These are phyloP conservation scores for Neophaeococcomyces aloes DNA, from an alignment of 2,329 filamentous ascomycete genomes.

Conservation along the genomic window DNA sequence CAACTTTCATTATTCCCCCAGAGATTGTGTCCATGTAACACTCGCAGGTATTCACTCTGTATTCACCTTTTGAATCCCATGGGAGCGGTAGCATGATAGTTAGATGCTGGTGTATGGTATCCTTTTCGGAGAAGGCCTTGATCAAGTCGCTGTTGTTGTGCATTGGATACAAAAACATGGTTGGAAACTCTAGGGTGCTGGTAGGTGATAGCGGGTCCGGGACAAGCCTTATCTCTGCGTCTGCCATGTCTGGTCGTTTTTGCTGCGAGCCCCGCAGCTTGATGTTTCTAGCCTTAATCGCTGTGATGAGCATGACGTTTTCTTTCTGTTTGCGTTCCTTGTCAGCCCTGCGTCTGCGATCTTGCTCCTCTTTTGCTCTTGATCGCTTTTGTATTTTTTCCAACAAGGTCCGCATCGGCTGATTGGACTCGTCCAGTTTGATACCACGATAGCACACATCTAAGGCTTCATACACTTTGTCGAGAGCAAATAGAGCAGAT, in stretches of 20 bases:
- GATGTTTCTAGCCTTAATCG: slow-evolving; percentile 61
- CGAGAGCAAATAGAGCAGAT: slow-evolving; percentile 64
- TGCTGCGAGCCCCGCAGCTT: slow-evolving; percentile 54
- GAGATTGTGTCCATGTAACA: slow-evolving; percentile 77
- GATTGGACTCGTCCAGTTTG: slow-evolving; percentile 59
- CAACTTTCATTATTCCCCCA: slow-evolving; percentile 78
- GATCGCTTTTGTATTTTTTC: slow-evolving; percentile 54
- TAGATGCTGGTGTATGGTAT: slow-evolving; percentile 66
- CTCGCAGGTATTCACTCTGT: slow-evolving; percentile 57
- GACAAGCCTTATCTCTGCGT: slow-evolving; percentile 59
- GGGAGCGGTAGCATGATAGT: slow-evolving; percentile 76
- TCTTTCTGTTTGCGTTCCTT: slow-evolving; percentile 41
- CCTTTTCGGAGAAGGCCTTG: slow-evolving; percentile 71
- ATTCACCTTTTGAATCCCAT: slow-evolving; percentile 66
- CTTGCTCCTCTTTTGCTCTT: slow-evolving; percentile 45
- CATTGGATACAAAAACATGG: slow-evolving; percentile 74
- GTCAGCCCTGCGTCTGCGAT: slow-evolving; percentile 45
- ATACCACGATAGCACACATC: slow-evolving; percentile 69
- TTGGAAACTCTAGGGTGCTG: slow-evolving; percentile 64
- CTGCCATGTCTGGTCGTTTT: slow-evolving; percentile 71
- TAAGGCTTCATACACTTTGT: slow-evolving; percentile 67
- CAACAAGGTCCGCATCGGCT: slow-evolving; percentile 51
- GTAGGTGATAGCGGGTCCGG: slow-evolving; percentile 63
- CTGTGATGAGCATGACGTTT: slow-evolving; percentile 51
- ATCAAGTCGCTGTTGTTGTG: slow-evolving; percentile 80